Base-by-base conservation (phyloP, 192 early-diverging fungal genomes). In the Backusella westeae region DNA sequence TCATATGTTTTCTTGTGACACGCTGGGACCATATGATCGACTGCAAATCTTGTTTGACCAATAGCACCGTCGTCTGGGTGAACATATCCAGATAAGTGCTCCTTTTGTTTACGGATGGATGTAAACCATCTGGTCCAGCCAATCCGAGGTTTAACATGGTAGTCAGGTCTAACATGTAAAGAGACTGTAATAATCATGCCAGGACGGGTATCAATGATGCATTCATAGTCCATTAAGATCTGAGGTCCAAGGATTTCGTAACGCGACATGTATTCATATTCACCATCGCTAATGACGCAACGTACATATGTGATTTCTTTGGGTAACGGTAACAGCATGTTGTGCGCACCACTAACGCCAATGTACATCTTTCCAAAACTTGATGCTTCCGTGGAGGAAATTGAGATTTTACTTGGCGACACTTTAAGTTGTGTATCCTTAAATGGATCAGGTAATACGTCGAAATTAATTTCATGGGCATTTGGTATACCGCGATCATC, bases 211-310 rank as follows among this genome's bases (percentile, higher is more conserved):
- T 74, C 72, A 39, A 73, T 49, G 46, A 74, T 68, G 7, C 71
- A 78, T 23, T 78, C 77, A 41, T 78, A 74, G 32, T 78, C 77
- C 67, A 78, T 44, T 39, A 69, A 15, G 4, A 78, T 71, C 17
- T 78, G 71, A 19, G 46, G 71, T 6, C 72, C 77, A 8, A 78
- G 34, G 17, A 74, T 68, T 34, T 73, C 73, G 15, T 78, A 78
- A 8, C 71, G 41, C 1, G 77, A 73, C 49, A 74, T 74, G 23
- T 78, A 74, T 36, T 78, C 77, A 21, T 78, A 78, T 21, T 68
- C 36, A 21, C 77, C 77, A 56, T 78, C 77, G 38, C 73, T 78
- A n/a, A 78, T 49, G 7, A 78, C 77, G 56, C 77, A 78, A 15
- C 77, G 63, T 9, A 78, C 77, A 69, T 73, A 78, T 9, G 77